Evolutionary conservation across 176 grass and related monocot genomes (phyloP), one percentile per base, ranked within the genome.

Genomic region (Aechmea fasciata): DNA sequence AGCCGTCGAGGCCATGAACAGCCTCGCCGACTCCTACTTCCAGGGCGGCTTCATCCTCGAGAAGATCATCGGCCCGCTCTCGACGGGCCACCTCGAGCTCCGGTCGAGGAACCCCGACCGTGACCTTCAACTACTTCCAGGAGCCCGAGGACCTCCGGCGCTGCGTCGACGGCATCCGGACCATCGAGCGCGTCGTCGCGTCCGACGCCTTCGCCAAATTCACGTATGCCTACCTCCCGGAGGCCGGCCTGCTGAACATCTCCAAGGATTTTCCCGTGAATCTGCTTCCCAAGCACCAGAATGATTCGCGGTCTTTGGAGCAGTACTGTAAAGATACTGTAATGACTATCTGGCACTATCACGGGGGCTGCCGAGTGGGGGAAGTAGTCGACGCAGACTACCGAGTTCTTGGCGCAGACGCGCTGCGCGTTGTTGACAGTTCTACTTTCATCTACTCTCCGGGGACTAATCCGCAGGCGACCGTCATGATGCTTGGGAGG

Each of bases 401-500:
- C 22, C 24, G 65, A 33, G 41, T 67, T 67, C 65, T 67, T 3
- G 33, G 33, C 2, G 10, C 48, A 13, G 28, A 33, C 14, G 41
- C 28, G 1, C 65, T 67, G 0, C 65, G 65, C 10, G 65, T 67
- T 2, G 81, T 95, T 64, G 91, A 95, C 65, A 81, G 91, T 33
- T 95, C 91, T 26, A 90, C 83, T 0, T 95, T 95, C 75, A 81
- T 82, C 11, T 68, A 78, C 77, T 95, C 91, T 51, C 91, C 91
- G 11, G 91, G 91, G 11, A 95, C 91, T 53, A 96, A 96, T 75
- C 91, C 91, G 48, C 91, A 96, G 69, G 91, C 91, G 67, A 90
- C 91, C 66, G 87, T 96, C 66, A 83, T 96, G 91, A 96, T 90
- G 91, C 91, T 96, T 17, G 91, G 91, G 48, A 96, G 91, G 90